phyloP scores from a whole-genome alignment of 2,329 filamentous ascomycete genomes.

The Clonostachys rosea region DNA sequence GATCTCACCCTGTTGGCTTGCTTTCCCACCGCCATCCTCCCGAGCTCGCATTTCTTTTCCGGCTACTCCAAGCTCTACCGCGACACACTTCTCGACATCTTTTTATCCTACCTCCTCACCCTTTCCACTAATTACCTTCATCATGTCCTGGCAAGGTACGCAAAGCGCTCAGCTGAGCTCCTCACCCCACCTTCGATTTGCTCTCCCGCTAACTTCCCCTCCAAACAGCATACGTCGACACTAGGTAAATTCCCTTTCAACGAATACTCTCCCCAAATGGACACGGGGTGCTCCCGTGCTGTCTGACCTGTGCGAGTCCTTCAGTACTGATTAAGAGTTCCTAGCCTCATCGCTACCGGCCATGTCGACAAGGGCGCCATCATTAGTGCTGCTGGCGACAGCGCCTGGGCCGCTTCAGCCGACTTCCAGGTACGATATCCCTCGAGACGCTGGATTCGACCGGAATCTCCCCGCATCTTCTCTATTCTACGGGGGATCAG shows the following conservation, averaged over 20 bases:
- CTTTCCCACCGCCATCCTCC: too few relatives aligned
- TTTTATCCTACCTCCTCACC: too few relatives aligned
- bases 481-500: background rate
- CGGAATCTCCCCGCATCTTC: background rate
- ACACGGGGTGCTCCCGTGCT: background rate
- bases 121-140: background rate
- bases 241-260: slow-evolving; percentile 32
- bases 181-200: background rate
- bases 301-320: background rate
- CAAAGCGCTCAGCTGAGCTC: background rate
- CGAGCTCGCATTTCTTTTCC: too few relatives aligned
- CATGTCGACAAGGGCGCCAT: slow-evolving; percentile 83
- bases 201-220: background rate
- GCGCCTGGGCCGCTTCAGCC: slow-evolving; percentile 67
- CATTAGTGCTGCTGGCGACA: slow-evolving; percentile 75
- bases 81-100: too few relatives aligned
- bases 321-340: background rate
- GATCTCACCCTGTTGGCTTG: too few relatives aligned
- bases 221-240: slow-evolving; percentile 42
- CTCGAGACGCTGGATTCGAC: background rate
- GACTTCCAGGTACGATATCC: slow-evolving; percentile 64
- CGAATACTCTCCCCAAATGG: background rate
- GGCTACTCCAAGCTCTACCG: too few relatives aligned
- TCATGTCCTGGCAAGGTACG: slow-evolving; percentile 9
- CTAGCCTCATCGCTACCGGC: slow-evolving; percentile 73